Evolutionary conservation across 164 flowering plant species (phyloP).

Genomic region (Dillenia turbinata): DNA sequence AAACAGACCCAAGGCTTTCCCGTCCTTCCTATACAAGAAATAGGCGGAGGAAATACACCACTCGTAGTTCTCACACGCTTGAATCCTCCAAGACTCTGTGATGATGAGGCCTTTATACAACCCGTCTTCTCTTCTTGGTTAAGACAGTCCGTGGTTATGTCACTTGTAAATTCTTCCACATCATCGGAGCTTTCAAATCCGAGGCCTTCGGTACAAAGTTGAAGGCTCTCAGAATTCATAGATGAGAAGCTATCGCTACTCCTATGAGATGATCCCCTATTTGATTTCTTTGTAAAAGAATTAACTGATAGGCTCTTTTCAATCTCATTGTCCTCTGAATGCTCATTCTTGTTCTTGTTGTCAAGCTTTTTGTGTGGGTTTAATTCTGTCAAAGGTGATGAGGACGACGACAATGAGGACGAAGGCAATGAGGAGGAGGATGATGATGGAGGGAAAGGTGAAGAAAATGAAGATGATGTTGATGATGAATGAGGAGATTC

Average conservation of each 20-base stretch:
- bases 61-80: conserved; percentile 25
- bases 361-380: conserved; percentile 3
- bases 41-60: conserved; percentile 68
- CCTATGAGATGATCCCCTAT: conserved; percentile 9
- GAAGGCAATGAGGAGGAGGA: conserved; percentile 1
- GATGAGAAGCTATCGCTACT: conserved; percentile 36
- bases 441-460: conserved; percentile 3
- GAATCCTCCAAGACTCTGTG: conserved; percentile 6
- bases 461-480: conserved; percentile 6
- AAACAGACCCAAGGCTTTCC: conserved; percentile 77
- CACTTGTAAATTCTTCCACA: conserved; percentile 41
- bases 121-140: conserved; percentile 10
- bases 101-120: conserved; percentile 4
- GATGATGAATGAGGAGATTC: conserved; percentile 23
- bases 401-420: conserved; percentile 6
- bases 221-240: conserved; percentile 47
- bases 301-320: neutral
- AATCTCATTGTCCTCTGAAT: neutral
- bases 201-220: conserved; percentile 76
- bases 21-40: conserved; percentile 60
- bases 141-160: conserved; percentile 5
- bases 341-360: conserved; percentile 1
- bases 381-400: conserved; percentile 5
- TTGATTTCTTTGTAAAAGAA: conserved; percentile 1
- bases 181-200: conserved; percentile 80